A percentile compares a stretch with the other conserved stretches of the same genome.
Conservation (phyloP, 306 rosid species). For the Trifolium fragiferum region DNA sequence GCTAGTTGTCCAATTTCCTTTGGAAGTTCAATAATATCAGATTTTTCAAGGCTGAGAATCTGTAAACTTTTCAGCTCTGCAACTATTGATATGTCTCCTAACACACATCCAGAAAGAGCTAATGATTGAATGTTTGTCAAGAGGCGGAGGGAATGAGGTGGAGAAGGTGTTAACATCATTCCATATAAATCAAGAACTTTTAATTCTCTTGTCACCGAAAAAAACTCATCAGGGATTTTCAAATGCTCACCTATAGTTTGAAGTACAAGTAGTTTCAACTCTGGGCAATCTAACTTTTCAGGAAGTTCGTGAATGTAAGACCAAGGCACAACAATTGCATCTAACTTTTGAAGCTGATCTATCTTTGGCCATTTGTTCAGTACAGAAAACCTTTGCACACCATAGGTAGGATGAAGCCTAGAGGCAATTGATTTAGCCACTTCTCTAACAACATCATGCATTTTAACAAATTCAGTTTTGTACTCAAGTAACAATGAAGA, state of each 20-base stretch:
- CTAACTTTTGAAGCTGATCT: background rate
- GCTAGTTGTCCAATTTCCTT: background rate
- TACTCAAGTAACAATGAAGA: conserved; percentile 15
- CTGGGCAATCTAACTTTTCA: conserved; percentile 7
- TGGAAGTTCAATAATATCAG: conserved; percentile 6
- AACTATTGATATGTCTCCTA: background rate
- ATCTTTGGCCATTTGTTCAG: background rate
- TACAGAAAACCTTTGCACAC: too few species aligned
- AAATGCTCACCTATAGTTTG: background rate
- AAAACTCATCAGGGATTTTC: background rate
- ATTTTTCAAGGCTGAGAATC: conserved; percentile 16
- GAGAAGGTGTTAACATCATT: background rate
- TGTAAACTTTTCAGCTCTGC: conserved; percentile 11
- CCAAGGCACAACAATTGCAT: too few species aligned
- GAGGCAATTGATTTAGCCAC: conserved; percentile 1
- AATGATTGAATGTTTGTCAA: conserved; percentile 19
- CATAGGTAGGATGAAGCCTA: background rate
- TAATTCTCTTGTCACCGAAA: background rate
- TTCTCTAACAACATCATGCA: conserved; percentile 5
- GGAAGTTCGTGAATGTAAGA: background rate
- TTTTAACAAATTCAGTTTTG: background rate
- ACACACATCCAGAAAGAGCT: background rate
- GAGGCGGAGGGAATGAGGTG: background rate
- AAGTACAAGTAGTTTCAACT: background rate
- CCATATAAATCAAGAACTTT: background rate